Percentiles rank a stretch among this genome's conserved stretches.
Conservation (phyloP, 768 basidiomycete genomes). For the Suillus fuscotomentosus region DNA sequence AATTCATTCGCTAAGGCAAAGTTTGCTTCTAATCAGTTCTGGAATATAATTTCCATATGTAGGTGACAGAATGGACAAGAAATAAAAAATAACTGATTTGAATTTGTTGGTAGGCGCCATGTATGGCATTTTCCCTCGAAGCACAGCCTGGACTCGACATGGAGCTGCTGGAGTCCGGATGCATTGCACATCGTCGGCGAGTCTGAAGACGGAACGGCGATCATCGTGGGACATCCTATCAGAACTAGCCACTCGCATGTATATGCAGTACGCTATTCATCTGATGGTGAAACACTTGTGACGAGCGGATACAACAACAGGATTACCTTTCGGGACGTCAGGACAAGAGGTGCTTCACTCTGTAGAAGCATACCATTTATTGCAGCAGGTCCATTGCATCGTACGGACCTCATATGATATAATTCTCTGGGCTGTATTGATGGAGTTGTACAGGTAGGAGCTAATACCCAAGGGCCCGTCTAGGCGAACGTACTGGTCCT, state of each 20-base stretch:
- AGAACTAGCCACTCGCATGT: not conserved
- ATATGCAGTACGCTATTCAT: not conserved
- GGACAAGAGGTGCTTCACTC: not conserved
- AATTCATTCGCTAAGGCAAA: not conserved
- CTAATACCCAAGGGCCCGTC: not conserved
- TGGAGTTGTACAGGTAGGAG: not conserved
- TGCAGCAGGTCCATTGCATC: not conserved
- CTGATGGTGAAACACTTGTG: not conserved
- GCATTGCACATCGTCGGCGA: not conserved
- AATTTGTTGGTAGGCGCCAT: not conserved
- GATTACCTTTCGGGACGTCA: not conserved
- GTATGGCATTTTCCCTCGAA: not conserved
- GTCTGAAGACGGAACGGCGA: conserved; percentile 1
- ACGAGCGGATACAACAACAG: not conserved
- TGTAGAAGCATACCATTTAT: not conserved
- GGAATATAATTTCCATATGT: not conserved
- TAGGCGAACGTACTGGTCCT: not conserved
- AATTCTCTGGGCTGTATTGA: not conserved
- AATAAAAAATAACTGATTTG: not conserved
- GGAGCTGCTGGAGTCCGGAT: not conserved
- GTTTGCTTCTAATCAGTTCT: not conserved
- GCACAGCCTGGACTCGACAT: not conserved
- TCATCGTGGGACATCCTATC: not conserved
- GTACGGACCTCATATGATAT: not conserved
- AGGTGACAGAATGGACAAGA: not conserved